A percentile compares a stretch with the other conserved stretches of the same genome.
phyloP scores from a whole-genome alignment of 139 green algal species.

The Chlorella sp. region DNA sequence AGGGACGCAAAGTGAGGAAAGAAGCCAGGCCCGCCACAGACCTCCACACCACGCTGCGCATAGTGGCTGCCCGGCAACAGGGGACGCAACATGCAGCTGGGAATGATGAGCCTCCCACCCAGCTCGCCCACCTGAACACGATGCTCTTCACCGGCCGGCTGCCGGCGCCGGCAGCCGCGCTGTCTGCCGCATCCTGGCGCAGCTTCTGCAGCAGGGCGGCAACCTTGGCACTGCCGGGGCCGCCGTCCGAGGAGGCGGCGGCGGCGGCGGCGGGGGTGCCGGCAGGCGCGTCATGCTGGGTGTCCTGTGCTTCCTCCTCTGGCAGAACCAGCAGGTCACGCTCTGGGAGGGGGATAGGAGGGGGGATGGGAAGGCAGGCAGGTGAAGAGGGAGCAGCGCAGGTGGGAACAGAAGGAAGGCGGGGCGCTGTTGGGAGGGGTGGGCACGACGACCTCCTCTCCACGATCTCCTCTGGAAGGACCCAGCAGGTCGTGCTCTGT shows the following conservation, averaged over 20 bases:
- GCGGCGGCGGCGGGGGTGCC: background rate
- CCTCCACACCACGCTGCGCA: background rate
- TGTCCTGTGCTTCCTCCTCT: conserved; percentile 12
- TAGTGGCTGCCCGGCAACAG: background rate
- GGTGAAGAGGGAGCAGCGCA: background rate
- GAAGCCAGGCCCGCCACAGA: background rate
- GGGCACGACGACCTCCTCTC: too few relatives aligned
- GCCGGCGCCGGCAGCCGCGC: conserved; percentile 13
- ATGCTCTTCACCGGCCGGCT: conserved; percentile 69
- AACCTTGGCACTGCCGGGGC: conserved; percentile 49
- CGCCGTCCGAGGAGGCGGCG: background rate
- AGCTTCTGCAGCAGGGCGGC: conserved; percentile 55
- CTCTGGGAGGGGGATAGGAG: background rate
- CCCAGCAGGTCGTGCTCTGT: too few relatives aligned
- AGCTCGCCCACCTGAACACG: conserved; percentile 69
- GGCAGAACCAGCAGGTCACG: conserved; percentile 40
- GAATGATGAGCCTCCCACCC: background rate
- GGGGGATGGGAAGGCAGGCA: background rate
- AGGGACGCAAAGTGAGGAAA: background rate
- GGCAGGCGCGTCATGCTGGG: background rate
- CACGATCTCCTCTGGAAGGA: too few relatives aligned
- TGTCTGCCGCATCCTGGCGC: conserved; percentile 10
- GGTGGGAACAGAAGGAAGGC: background rate
- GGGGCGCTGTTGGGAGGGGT: background rate
- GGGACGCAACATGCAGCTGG: background rate